phyloP scores from a whole-genome alignment of 2,329 filamentous ascomycete species.

The Cladosporium oxysporum region DNA sequence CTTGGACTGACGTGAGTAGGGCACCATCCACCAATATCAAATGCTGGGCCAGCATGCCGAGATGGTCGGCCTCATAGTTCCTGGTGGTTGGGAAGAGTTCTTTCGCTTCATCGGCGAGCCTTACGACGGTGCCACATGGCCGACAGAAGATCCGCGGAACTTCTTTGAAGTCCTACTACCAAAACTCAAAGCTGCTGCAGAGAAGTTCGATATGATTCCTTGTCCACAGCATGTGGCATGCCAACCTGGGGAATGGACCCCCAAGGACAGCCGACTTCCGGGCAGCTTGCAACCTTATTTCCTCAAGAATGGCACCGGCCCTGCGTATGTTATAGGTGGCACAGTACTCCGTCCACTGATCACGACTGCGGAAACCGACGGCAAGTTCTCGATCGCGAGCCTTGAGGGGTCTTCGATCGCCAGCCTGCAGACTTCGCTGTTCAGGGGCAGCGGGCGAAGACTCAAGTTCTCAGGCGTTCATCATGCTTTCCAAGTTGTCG shows the following conservation, averaged over 20 bases:
- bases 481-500: conserved; percentile 54
- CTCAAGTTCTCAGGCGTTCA: conserved; percentile 52
- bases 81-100: conserved; percentile 63
- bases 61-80: conserved; percentile 56
- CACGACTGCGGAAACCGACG: conserved; percentile 49
- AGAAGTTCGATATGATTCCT: conserved; percentile 59
- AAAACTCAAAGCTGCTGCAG: conserved; percentile 58
- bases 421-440: conserved; percentile 33
- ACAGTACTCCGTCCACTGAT: conserved; percentile 52
- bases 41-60: conserved; percentile 58
- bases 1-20: conserved; percentile 37
- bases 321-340: conserved; percentile 49
- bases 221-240: conserved; percentile 45
- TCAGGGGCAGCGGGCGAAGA: conserved; percentile 34
- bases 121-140: conserved; percentile 49
- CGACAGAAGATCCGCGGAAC: conserved; percentile 55
- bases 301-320: conserved; percentile 53
- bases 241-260: background rate
- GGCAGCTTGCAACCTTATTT: conserved; percentile 50
- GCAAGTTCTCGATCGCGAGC: conserved; percentile 56
- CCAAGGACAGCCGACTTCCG: conserved; percentile 42
- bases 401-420: conserved; percentile 51
- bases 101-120: conserved; percentile 60
- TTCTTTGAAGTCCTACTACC: conserved; percentile 54
- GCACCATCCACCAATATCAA: conserved; percentile 58